Conservation (phyloP, 2,329 filamentous ascomycete species). For the Aspergillus ochraceoroseus region DNA sequence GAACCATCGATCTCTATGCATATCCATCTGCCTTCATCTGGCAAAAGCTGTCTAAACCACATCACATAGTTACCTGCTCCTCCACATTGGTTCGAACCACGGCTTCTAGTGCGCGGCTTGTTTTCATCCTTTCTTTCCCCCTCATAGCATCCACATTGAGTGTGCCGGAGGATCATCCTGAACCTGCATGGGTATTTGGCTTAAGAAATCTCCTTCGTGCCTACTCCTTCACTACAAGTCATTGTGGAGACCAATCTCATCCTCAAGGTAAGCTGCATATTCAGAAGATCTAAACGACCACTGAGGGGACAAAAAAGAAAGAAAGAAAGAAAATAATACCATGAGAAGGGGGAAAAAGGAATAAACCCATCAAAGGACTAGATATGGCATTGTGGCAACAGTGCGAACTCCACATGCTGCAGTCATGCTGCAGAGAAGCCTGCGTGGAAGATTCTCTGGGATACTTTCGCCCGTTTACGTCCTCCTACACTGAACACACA, state of each 20-base stretch:
- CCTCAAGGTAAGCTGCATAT: constrained; percentile 10
- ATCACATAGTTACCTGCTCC: too few relatives aligned
- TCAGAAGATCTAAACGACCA: not conserved
- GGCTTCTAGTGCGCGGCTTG: not conserved
- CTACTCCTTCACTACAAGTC: constrained; percentile 11
- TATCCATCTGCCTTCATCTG: too few relatives aligned
- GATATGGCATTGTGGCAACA: not conserved
- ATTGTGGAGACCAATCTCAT: constrained; percentile 1
- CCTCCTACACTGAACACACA: constrained; percentile 1
- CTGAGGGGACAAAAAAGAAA: not conserved
- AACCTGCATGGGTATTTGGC: too few relatives aligned
- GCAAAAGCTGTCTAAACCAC: too few relatives aligned
- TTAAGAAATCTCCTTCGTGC: constrained; percentile 9
- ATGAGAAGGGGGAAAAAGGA: not conserved
- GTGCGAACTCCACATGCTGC: constrained; percentile 3
- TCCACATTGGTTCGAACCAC: too few relatives aligned
- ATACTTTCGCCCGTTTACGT: constrained; percentile 4
- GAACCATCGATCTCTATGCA: too few relatives aligned
- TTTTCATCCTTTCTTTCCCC: too few relatives aligned
- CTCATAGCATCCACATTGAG: too few relatives aligned
- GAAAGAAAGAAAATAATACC: constrained; percentile 2
- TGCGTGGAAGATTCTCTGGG: constrained; percentile 33
- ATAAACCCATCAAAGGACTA: constrained; percentile 3
- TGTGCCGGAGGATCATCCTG: too few relatives aligned
- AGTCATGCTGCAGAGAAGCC: constrained; percentile 30